Evolutionary conservation across 192 early-diverging fungal genomes (phyloP).

Genomic region (Podochytrium sp.): DNA sequence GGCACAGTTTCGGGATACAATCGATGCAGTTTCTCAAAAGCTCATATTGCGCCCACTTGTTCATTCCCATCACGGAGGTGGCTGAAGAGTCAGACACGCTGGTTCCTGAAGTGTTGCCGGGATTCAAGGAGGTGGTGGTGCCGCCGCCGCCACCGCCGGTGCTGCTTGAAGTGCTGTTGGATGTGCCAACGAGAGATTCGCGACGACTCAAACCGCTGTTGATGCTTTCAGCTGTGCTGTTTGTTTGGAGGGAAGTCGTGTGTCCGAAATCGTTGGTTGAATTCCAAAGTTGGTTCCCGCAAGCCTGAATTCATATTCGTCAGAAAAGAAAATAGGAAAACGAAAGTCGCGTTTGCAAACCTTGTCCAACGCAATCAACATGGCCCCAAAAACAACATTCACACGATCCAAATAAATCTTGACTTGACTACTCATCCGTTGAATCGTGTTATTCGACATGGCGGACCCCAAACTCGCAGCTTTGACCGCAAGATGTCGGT

Average conservation of each 20-base stretch:
- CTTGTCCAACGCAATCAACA: constrained; percentile 65
- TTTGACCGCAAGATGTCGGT: not conserved
- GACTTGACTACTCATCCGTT: constrained; percentile 67
- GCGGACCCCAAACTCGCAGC: not conserved
- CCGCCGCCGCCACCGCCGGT: not conserved
- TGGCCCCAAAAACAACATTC: constrained; percentile 65
- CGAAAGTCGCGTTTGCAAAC: constrained; percentile 25
- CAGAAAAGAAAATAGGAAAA: constrained; percentile 37
- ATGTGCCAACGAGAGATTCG: too few relatives aligned
- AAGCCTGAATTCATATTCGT: constrained; percentile 51
- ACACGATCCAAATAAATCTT: constrained; percentile 70
- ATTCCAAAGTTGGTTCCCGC: constrained; percentile 40
- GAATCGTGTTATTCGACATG: constrained; percentile 54
- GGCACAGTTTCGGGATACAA: constrained; percentile 70
- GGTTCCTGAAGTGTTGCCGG: not conserved
- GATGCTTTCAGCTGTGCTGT: too few relatives aligned
- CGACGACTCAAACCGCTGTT: too few relatives aligned
- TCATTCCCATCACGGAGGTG: constrained; percentile 6
- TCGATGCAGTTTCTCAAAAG: constrained; percentile 74
- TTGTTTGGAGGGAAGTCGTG: too few relatives aligned
- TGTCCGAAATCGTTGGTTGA: not conserved
- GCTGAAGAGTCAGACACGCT: not conserved
- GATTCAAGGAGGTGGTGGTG: not conserved
- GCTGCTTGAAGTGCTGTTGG: too few relatives aligned
- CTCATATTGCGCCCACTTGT: constrained; percentile 36